Base-by-base conservation (phyloP, 768 basidiomycete species). In the Pholiota conissans region DNA sequence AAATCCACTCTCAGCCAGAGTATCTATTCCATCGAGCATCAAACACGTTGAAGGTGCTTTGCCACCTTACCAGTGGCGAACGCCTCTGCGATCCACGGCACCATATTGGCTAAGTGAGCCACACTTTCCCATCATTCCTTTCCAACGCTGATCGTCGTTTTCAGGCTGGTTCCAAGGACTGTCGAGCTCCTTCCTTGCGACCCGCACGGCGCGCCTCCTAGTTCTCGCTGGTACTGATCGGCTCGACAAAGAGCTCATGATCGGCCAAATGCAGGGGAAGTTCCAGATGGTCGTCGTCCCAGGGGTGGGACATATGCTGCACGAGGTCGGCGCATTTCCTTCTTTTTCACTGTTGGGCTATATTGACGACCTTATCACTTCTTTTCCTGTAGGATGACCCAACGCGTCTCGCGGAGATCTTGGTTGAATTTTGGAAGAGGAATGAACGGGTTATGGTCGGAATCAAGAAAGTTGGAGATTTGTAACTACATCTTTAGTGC, bases 191-290 rank as follows among this genome's bases (percentile, higher is more conserved):
- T 99, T 99, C 73, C 79, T 98, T 1, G 72, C 80, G 0, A 84
- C 86, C 0, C 84, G 88, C 13, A 84, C 92, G 0, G 96, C 95
- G 0, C 86, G 95, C 27, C 74, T 99, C 26, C 83, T 99, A 22
- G 83, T 98, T 8, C 78, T 99, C 14, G 97, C 97, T 0, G 96
- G 95, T 0, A 87, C 95, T 16, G 97, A 99, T 64, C 80, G 95
- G 16, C 83, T 98, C 3, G 97, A 99, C 67, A 89, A 85, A 63
- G 87, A 93, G 63, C 80, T 99, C 46, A 97, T 96, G 89, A 94
- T 98, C 49, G 97, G 90, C 0, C 93, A 95, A 68, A 95, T 96
- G 93, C 93, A 89, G 69, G 92, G 89, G 66, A 98, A 97, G 70
- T 99, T 98, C 73, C 96, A 98, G 73, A 81, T 98, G 70, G 87